Evolutionary conservation across 495 filamentous ascomycete species (phyloP).

Genomic region (Glonium stellatum): DNA sequence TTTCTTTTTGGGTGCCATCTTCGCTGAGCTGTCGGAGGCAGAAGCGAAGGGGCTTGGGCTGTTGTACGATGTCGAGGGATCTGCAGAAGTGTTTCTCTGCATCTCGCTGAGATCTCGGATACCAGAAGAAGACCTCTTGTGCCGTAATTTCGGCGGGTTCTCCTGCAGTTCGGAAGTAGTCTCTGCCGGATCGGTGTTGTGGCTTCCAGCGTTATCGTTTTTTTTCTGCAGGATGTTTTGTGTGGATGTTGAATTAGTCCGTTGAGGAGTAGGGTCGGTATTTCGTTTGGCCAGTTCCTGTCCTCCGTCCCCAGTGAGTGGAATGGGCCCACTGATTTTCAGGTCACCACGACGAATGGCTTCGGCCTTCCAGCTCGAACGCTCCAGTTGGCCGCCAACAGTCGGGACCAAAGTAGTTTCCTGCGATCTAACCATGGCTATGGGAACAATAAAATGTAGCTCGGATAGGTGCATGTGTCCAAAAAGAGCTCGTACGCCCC

Average conservation of each 20-base stretch:
- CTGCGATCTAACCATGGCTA: slow-evolving; percentile 21
- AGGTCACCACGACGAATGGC: slow-evolving; percentile 33
- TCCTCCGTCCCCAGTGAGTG: slow-evolving; percentile 25
- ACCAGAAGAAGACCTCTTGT: slow-evolving; percentile 8
- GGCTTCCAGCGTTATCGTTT: neutral
- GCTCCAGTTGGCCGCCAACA: slow-evolving; percentile 14
- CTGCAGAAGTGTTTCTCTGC: neutral
- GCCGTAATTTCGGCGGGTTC: slow-evolving; percentile 5
- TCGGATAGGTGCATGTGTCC: slow-evolving; percentile 6
- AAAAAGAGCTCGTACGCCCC: too few relatives aligned
- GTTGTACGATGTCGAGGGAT: slow-evolving; percentile 5
- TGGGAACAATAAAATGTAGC: neutral
- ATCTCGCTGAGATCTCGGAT: slow-evolving; percentile 12
- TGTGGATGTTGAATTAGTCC: neutral
- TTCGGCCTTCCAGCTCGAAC: slow-evolving; percentile 27
- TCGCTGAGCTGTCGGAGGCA: slow-evolving; percentile 7
- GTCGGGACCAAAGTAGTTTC: slow-evolving; percentile 19
- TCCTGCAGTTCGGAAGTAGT: slow-evolving; percentile 1
- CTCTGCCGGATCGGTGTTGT: neutral
- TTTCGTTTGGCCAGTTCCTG: slow-evolving; percentile 18
- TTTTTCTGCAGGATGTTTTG: neutral
- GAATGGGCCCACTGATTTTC: slow-evolving; percentile 34
- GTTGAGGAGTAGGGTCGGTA: neutral
- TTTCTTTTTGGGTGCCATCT: slow-evolving; percentile 22
- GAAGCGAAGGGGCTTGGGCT: slow-evolving; percentile 21